Conservation (phyloP, 257 asterid species). For the Anisodus acutangulus region DNA sequence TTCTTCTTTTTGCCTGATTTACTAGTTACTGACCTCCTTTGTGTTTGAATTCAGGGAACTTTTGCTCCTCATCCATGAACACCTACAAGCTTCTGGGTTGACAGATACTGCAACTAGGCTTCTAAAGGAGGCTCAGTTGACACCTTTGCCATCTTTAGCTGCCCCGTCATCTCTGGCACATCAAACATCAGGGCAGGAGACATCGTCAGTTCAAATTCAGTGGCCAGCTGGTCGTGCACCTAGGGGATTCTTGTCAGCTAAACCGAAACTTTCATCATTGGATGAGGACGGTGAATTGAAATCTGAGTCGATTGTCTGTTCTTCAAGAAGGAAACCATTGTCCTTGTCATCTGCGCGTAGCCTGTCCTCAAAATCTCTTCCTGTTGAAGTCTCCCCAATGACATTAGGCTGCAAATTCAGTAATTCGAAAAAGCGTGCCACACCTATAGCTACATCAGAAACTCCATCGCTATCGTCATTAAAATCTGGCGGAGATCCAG, state of each 20-base stretch:
- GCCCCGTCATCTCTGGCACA: constrained; percentile 83
- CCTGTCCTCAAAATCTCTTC: constrained; percentile 44
- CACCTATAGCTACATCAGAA: constrained; percentile 49
- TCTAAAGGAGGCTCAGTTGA: constrained; percentile 86
- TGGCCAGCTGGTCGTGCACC: constrained; percentile 91
- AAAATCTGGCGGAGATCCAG: constrained; percentile 59
- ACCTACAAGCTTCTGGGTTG: constrained; percentile 92
- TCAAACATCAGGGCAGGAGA: constrained; percentile 72
- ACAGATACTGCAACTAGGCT: constrained; percentile 70
- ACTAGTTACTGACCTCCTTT: constrained; percentile 27
- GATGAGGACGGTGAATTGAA: constrained; percentile 55
- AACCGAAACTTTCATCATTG: constrained; percentile 46
- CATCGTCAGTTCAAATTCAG: constrained; percentile 65
- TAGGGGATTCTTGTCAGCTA: constrained; percentile 73
- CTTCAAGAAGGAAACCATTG: constrained; percentile 59
- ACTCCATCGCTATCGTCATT: constrained; percentile 53
- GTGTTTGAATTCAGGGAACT: constrained; percentile 73
- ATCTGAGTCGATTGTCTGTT: constrained; percentile 53
- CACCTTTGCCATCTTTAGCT: constrained; percentile 89
- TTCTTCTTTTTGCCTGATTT: constrained; percentile 23
- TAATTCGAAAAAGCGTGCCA: constrained; percentile 46
- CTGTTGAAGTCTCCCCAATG: constrained; percentile 52
- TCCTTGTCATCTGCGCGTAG: constrained; percentile 51
- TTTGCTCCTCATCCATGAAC: constrained; percentile 86
- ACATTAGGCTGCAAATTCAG: constrained; percentile 49